phyloP scores from a whole-genome alignment of 495 filamentous ascomycete species.

The Lindgomyces ingoldianus region DNA sequence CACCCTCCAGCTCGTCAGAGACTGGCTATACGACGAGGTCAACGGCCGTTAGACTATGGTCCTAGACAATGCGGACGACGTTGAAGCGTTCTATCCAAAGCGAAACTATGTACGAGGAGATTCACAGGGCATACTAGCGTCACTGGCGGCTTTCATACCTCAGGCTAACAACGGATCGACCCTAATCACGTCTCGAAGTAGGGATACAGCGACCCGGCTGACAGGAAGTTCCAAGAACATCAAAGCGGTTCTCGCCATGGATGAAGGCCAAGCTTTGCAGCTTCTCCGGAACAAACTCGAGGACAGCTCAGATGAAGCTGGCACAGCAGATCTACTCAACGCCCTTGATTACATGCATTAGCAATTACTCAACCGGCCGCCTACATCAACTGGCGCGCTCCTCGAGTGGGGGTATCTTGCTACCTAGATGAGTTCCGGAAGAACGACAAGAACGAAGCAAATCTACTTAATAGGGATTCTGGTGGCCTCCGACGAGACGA shows the following conservation, averaged over 20 bases:
- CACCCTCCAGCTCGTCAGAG: background rate
- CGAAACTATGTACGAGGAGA: background rate
- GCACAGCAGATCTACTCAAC: background rate
- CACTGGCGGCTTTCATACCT: conserved; percentile 5
- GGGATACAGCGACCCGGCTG: no score
- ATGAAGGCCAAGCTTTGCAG: background rate
- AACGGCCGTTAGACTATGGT: background rate
- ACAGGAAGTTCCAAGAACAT: background rate
- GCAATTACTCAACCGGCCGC: no score
- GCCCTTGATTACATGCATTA: no score
- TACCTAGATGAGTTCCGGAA: conserved; percentile 48
- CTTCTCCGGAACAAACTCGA: background rate
- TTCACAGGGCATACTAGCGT: background rate
- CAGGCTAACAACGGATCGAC: conserved; percentile 6
- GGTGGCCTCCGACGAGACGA: conserved; percentile 42
- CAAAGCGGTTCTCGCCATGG: conserved; percentile 5
- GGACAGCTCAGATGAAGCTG: background rate
- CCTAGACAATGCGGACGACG: conserved; percentile 1
- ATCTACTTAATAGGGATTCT: conserved; percentile 39
- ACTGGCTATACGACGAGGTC: conserved; percentile 2
- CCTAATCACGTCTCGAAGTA: no score
- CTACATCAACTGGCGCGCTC: conserved; percentile 25
- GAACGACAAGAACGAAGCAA: conserved; percentile 39
- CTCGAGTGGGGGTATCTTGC: conserved; percentile 6
- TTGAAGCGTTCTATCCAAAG: background rate